phyloP scores from a whole-genome alignment of 495 filamentous ascomycete genomes.

The Penicillium dipodomyicola region DNA sequence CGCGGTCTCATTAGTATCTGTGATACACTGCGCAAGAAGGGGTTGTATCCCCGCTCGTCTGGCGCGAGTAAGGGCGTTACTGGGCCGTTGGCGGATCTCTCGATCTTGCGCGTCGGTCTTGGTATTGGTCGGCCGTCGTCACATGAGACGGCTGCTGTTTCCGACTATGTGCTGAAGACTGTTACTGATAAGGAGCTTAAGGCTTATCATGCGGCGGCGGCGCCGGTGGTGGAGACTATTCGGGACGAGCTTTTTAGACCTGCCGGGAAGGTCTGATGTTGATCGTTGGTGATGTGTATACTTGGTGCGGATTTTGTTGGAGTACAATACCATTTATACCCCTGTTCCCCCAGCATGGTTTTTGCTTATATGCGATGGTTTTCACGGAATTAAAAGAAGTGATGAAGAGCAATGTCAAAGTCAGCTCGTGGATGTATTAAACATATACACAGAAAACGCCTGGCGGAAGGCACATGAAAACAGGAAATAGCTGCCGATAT shows the following conservation, averaged over 20 bases:
- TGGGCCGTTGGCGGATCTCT: conserved; percentile 22
- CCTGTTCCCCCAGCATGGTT: background rate
- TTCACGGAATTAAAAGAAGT: background rate
- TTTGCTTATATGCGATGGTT: background rate
- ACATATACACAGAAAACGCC: conserved; percentile 15
- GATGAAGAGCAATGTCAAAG: background rate
- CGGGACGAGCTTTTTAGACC: conserved; percentile 40
- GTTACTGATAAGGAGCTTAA: conserved; percentile 53
- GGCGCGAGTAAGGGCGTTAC: background rate
- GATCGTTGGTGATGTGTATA: background rate
- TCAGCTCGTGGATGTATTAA: conserved; percentile 10
- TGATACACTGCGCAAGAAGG: conserved; percentile 41
- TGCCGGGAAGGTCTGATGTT: conserved; percentile 2
- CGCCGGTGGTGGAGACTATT: conserved; percentile 50
- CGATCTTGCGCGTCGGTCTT: conserved; percentile 57
- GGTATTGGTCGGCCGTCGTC: conserved; percentile 67
- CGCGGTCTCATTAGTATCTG: conserved; percentile 74
- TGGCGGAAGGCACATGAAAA: conserved; percentile 6
- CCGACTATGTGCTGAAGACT: conserved; percentile 65
- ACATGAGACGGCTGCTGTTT: conserved; percentile 57
- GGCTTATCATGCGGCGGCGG: conserved; percentile 50
- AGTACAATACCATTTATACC: background rate
- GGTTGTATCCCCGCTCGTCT: conserved; percentile 26
- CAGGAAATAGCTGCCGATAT: background rate
- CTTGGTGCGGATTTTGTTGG: background rate